phyloP scores from a whole-genome alignment of 331 rosid species.

The Arachis monticola region DNA sequence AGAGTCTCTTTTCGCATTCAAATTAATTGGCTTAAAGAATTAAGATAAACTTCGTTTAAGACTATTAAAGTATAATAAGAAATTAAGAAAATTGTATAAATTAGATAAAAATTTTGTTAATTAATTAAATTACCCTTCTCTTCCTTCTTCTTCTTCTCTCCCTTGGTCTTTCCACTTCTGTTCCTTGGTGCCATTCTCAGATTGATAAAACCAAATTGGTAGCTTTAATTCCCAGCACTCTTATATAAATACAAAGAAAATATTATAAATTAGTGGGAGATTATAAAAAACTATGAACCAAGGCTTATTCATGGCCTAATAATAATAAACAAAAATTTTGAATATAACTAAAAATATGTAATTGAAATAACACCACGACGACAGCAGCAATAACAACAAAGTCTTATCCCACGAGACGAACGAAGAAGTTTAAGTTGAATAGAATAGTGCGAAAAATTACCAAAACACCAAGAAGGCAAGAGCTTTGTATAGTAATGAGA shows the following conservation, averaged over 20 bases:
- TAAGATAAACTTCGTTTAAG: too few relatives aligned
- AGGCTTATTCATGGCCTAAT: too few relatives aligned
- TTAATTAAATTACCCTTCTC: conserved; percentile 57
- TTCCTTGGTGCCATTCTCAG: conserved; percentile 85
- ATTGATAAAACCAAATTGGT: conserved; percentile 37
- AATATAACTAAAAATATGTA: not conserved
- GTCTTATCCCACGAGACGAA: not conserved
- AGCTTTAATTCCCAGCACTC: conserved; percentile 20
- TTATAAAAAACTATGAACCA: not conserved
- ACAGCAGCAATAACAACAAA: not conserved
- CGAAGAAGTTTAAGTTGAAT: not conserved
- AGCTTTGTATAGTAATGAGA: conserved; percentile 25
- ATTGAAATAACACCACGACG: not conserved
- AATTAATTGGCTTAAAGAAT: too few relatives aligned
- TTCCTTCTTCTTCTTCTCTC: conserved; percentile 95
- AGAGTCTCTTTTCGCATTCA: too few relatives aligned
- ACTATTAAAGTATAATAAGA: too few relatives aligned
- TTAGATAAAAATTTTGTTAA: too few relatives aligned
- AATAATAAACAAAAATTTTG: too few relatives aligned
- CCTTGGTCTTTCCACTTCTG: conserved; percentile 86
- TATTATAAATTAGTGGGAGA: not conserved
- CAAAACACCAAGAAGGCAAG: conserved; percentile 23
- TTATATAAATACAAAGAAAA: conserved; percentile 6
- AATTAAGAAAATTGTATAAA: too few relatives aligned
- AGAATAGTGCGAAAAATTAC: conserved; percentile 25